Evolutionary conservation across 78 protist genomes (phyloP), one percentile per base, ranked within the genome.

Genomic region (Polysphondylium violaceum): DNA sequence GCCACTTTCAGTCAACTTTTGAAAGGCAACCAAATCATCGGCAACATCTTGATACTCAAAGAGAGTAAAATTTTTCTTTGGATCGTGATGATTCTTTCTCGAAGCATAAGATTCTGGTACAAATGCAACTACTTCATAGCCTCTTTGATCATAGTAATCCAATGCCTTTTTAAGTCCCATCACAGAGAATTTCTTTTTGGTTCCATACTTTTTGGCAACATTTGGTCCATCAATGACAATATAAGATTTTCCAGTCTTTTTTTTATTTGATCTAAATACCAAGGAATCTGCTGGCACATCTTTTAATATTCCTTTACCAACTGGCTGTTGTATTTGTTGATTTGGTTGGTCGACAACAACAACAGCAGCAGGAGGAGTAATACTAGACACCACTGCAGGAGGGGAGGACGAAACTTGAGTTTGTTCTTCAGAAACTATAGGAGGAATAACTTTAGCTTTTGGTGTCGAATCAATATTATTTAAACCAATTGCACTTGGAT

Each of bases 161-260:
- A 92, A 17, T 16, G 95, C 91, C 35, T 72, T 92, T 55, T 76
- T 73, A 31, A 92, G 65, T 17, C 85, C 85, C 11, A 47, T 27
- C 2, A 77, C 89, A 35, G 83, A 65, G 43, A 92, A 61, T 3
- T 33, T 31, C 35, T 63, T 55, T 56, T 74, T 74, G 0, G 59
- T 79, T 2, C 75, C 73, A 59, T 38, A 35, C 25, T 56, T 61
- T 38, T 72, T 92, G 11, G 89, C 95, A 5, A 92, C 87, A 53
- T 92, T 92, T 29, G 95, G 95, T 33, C 95, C 95, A 55, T 92
- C 95, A 11, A 92, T 67, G n/a, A 92, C 91, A 31, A 92, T 50
- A 53, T 72, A 25, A 43, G 68, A 76, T 47, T 71, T 68, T 43
- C 60, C 58, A 33, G 60, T 31, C 41, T 73, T 92, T 50, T 87